Percentiles rank a stretch among this genome's conserved stretches.
phyloP scores from a whole-genome alignment of 192 early-diverging fungal genomes.

The Pilobolus umbonatus region DNA sequence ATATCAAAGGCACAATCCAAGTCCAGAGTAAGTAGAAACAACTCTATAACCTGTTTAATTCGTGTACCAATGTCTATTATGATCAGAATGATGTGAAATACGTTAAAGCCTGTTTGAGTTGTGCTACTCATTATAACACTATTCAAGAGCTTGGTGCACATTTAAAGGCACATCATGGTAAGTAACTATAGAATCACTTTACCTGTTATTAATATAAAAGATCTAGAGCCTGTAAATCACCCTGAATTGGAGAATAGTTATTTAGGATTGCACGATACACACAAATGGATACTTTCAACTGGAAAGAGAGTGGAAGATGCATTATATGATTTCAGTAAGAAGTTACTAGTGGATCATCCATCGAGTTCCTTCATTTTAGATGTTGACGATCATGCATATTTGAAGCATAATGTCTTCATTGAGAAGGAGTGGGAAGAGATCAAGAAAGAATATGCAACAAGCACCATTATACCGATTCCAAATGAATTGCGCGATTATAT shows the following conservation, averaged over 20 bases:
- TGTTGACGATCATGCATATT: slow-evolving; percentile 21
- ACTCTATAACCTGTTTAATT: slow-evolving; percentile 4
- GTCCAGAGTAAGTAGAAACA: not conserved
- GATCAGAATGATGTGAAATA: slow-evolving; percentile 7
- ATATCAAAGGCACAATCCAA: slow-evolving; percentile 1
- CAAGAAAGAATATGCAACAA: slow-evolving; percentile 11
- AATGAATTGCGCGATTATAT: slow-evolving; percentile 11
- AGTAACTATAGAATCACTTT: slow-evolving; percentile 5
- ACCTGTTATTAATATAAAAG: slow-evolving; percentile 4
- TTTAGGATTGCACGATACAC: slow-evolving; percentile 10
- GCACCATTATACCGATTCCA: slow-evolving; percentile 9
- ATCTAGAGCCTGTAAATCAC: slow-evolving; percentile 3
- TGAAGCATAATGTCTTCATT: slow-evolving; percentile 19
- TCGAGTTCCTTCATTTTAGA: slow-evolving; percentile 28
- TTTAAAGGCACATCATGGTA: slow-evolving; percentile 9
- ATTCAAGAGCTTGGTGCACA: slow-evolving; percentile 13
- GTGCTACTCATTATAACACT: slow-evolving; percentile 4
- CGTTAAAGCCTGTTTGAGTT: slow-evolving; percentile 9
- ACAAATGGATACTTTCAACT: slow-evolving; percentile 24
- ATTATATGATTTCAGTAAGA: slow-evolving; percentile 14
- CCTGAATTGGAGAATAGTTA: slow-evolving; percentile 16
- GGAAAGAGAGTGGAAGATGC: slow-evolving; percentile 19
- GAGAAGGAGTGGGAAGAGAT: slow-evolving; percentile 23
- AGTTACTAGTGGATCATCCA: slow-evolving; percentile 13
- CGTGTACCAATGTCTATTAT: slow-evolving; percentile 1